Evolutionary conservation across 2,329 filamentous ascomycete genomes (phyloP).

Genomic region (Botrytis sinoallii): DNA sequence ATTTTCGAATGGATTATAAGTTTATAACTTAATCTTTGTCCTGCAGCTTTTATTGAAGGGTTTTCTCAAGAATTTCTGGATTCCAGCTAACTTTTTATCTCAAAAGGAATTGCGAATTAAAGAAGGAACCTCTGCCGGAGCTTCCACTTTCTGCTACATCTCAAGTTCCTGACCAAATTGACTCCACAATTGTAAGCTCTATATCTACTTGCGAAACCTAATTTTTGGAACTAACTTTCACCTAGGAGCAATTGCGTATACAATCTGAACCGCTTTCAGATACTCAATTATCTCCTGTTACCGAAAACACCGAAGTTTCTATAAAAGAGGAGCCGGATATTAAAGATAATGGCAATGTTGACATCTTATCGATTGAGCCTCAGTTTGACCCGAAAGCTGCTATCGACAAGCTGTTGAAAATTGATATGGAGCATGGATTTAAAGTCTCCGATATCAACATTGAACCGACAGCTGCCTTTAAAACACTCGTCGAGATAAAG

Average conservation of each 20-base stretch:
- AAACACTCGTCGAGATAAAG: background rate
- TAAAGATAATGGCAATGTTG: no score
- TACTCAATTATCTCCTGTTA: no score
- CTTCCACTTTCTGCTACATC: background rate
- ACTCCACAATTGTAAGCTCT: background rate
- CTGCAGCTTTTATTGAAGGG: background rate
- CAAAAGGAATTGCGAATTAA: background rate
- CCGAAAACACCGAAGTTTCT: background rate
- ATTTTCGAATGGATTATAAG: background rate
- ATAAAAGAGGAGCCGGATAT: background rate
- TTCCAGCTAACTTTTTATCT: background rate
- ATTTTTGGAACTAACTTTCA: background rate
- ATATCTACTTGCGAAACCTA: background rate
- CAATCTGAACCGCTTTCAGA: background rate
- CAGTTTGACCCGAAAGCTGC: background rate
- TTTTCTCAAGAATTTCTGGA: background rate
- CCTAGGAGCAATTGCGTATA: background rate
- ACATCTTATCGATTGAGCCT: background rate
- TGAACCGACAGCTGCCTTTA: background rate
- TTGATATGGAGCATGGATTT: background rate
- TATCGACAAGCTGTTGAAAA: background rate
- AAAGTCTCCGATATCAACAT: background rate
- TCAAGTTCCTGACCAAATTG: background rate
- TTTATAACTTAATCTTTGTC: background rate
- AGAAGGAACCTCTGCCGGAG: background rate